Evolutionary conservation across 75 land plant species (phyloP), one percentile per base, ranked within the genome.

Genomic region (Larix kaempferi): DNA sequence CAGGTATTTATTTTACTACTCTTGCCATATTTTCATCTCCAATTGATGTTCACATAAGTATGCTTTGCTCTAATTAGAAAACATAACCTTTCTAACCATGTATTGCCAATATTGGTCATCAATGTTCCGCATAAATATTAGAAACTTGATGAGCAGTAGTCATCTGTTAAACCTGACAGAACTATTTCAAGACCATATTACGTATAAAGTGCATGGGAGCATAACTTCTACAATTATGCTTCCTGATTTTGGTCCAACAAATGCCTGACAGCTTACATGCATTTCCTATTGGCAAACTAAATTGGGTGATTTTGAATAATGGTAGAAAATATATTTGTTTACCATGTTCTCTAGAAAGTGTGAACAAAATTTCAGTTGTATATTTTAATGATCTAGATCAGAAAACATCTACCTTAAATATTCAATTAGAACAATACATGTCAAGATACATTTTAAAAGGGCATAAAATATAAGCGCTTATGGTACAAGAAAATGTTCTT

Each of bases 1-100:
- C 98, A 95, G 90, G 89, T 91, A 78, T 58, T 22, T 15, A 52
- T 59, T 35, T 76, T 60, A n/a, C 41, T n/a, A 12, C 35, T 26
- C 8, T 75, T 29, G 15, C 69, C 74, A 49, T n/a, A 44, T 6
- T 75, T 75, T 75, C 25, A 15, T 29, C 23, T 33, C n/a, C 33
- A 55, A 17, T 29, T 71, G 19, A 27, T 54, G 3, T 25, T 75
- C 23, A 27, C 16, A 25, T 25, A 33, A 16, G 3, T 57, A 29
- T 75, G 35, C 16, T 13, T 75, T 27, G 12, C 3, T 33, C 10
- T 59, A 57, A 75, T 29, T 25, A 73, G 44, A 37, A 41, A 37
- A 17, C 52, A 41, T 33, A 19, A 41, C n/a, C 16, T 3, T 41
- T n/a, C 57, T 73, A 37, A 27, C 19, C 25, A 39, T 37, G 26